These are phyloP conservation scores for Dactylonectria macrodidyma DNA, from an alignment of 2,329 filamentous ascomycete species.

Conservation along the genomic window DNA sequence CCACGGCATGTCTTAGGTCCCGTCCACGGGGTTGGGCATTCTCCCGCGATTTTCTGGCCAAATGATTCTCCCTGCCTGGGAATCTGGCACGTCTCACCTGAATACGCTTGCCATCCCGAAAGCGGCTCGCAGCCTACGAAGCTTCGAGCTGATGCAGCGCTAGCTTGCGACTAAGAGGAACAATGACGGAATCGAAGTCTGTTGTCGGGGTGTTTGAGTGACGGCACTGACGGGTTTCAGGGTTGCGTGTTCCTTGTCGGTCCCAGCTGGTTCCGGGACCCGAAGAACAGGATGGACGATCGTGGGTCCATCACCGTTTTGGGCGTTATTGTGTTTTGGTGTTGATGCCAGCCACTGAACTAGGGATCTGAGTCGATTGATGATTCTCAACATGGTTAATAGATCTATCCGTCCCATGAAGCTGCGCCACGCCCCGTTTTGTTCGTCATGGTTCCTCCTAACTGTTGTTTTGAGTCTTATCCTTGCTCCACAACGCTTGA, in stretches of 20 bases:
- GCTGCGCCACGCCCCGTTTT: not conserved
- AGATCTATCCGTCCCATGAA: not conserved
- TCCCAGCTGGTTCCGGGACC: not conserved
- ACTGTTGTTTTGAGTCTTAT: too few relatives aligned
- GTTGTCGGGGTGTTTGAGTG: constrained; percentile 28
- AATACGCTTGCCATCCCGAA: constrained; percentile 42
- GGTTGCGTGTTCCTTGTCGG: constrained; percentile 13
- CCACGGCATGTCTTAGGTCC: constrained; percentile 36
- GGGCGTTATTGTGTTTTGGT: constrained; percentile 4
- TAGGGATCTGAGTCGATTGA: constrained; percentile 1
- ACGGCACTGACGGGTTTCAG: constrained; percentile 17
- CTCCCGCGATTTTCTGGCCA: constrained; percentile 30
- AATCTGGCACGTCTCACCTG: constrained; percentile 36
- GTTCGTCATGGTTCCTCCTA: not conserved
- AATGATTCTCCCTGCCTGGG: constrained; percentile 35
- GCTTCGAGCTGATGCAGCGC: constrained; percentile 40
- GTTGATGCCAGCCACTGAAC: constrained; percentile 17
- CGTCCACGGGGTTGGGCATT: constrained; percentile 27
- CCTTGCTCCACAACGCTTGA: too few relatives aligned
- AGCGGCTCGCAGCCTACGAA: constrained; percentile 45
- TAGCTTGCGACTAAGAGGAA: constrained; percentile 44
- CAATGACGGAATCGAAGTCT: constrained; percentile 47
- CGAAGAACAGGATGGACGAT: constrained; percentile 10
- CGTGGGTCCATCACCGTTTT: not conserved
- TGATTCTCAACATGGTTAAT: not conserved